Percentiles rank a stretch among this genome's conserved stretches.
Conservation (phyloP, 768 basidiomycete species). For the Porphyrellus cyaneotinctus region DNA sequence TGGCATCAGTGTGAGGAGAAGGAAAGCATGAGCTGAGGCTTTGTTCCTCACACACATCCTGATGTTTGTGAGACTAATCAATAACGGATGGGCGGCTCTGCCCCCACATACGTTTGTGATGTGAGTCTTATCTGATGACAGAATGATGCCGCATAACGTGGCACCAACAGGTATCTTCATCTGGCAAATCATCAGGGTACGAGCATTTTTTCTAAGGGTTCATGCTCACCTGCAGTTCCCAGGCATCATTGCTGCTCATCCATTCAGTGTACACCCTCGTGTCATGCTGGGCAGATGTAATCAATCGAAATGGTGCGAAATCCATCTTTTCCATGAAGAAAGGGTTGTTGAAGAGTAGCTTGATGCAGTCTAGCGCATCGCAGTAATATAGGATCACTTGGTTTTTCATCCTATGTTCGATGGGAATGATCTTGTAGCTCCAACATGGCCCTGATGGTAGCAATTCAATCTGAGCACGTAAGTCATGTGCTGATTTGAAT, state of each 20-base stretch:
- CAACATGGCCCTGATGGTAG: slow-evolving; percentile 27
- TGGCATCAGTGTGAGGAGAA: background rate
- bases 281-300: background rate
- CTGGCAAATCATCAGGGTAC: too few species aligned
- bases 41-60: background rate
- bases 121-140: background rate
- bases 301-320: background rate
- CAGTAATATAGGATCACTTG: background rate
- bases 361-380: slow-evolving; percentile 22
- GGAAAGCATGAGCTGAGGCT: background rate
- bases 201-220: background rate
- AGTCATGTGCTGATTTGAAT: slow-evolving; percentile 27
- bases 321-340: background rate
- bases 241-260: slow-evolving; percentile 8
- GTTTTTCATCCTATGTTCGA: slow-evolving; percentile 18
- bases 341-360: slow-evolving; percentile 12
- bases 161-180: background rate
- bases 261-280: slow-evolving; percentile 18
- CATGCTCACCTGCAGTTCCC: background rate
- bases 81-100: background rate
- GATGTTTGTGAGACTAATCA: background rate
- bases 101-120: background rate
- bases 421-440: slow-evolving; percentile 11
- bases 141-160: background rate
- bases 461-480: slow-evolving; percentile 24